Percentiles rank a stretch among this genome's conserved stretches.
phyloP scores from a whole-genome alignment of 2,329 filamentous ascomycete genomes.

The Botrytis paeoniae region DNA sequence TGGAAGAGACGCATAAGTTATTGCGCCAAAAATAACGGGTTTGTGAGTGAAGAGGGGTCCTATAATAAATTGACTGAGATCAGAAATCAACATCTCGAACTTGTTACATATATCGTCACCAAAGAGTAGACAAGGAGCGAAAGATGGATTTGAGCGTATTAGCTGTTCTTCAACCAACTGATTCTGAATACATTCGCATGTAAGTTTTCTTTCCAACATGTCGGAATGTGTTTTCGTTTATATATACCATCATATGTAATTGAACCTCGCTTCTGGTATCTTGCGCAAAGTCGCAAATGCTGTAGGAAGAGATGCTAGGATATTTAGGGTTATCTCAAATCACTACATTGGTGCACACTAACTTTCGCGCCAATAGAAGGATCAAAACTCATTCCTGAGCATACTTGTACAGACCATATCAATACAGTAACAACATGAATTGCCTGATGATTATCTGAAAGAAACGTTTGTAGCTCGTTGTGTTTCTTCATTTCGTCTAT shows the following conservation, averaged over 20 bases:
- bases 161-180: not conserved
- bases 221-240: not conserved
- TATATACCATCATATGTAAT: not conserved
- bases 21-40: not conserved
- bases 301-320: not conserved
- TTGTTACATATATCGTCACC: not conserved
- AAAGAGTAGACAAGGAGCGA: accelerated
- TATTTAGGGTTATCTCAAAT: not conserved
- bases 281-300: accelerated
- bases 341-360: not conserved
- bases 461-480: not conserved
- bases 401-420: not conserved
- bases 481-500: accelerated
- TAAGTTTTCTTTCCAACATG: too few relatives aligned
- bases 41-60: not conserved
- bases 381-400: not conserved
- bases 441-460: not conserved
- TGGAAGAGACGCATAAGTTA: not conserved
- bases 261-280: too few relatives aligned
- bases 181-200: not conserved
- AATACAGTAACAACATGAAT: not conserved
- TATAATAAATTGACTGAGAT: not conserved
- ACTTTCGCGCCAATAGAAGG: not conserved
- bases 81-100: not conserved
- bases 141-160: not conserved